A percentile compares a stretch with the other conserved stretches of the same genome.
Evolutionary conservation across 2,329 filamentous ascomycete species (phyloP).

Genomic region (Paecilomyces variotii): DNA sequence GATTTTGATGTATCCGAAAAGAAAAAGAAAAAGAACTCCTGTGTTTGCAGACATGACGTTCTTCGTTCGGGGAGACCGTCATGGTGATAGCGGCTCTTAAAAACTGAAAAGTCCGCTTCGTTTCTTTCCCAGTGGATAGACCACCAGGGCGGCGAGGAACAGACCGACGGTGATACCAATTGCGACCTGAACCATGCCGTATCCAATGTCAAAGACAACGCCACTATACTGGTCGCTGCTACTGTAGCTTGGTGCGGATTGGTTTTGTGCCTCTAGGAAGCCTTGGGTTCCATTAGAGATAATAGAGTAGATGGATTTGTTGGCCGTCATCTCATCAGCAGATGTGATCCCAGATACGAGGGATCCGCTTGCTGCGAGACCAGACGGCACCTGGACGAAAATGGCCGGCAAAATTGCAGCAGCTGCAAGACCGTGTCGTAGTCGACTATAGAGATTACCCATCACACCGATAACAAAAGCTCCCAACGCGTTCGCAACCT

Average conservation of each 20-base stretch:
- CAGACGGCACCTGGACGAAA: conserved; percentile 61
- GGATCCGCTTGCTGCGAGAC: conserved; percentile 51
- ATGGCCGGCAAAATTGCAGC: conserved; percentile 85
- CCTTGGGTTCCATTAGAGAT: conserved; percentile 35
- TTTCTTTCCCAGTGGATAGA: conserved; percentile 43
- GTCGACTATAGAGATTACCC: conserved; percentile 70
- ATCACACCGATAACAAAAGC: conserved; percentile 72
- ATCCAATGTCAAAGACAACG: conserved; percentile 39
- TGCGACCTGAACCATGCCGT: conserved; percentile 43
- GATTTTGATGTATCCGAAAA: conserved; percentile 1
- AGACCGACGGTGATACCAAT: conserved; percentile 44
- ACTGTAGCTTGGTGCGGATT: conserved; percentile 12
- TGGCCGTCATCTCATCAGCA: conserved; percentile 47
- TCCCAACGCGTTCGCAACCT: conserved; percentile 71
- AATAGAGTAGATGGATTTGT: conserved; percentile 28
- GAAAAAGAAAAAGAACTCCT: conserved; percentile 2
- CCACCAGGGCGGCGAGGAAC: conserved; percentile 40
- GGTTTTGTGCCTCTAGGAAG: conserved; percentile 21
- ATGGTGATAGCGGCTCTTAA: conserved; percentile 9
- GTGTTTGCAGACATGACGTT: not conserved
- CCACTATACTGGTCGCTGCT: conserved; percentile 12
- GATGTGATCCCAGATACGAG: conserved; percentile 51
- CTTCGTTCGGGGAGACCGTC: not conserved
- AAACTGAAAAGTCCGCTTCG: conserved; percentile 43
- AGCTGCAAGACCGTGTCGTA: conserved; percentile 69